Evolutionary conservation across 2,329 filamentous ascomycete genomes (phyloP), one percentile per base, ranked within the genome.

Genomic region (Neonectria ditissima): DNA sequence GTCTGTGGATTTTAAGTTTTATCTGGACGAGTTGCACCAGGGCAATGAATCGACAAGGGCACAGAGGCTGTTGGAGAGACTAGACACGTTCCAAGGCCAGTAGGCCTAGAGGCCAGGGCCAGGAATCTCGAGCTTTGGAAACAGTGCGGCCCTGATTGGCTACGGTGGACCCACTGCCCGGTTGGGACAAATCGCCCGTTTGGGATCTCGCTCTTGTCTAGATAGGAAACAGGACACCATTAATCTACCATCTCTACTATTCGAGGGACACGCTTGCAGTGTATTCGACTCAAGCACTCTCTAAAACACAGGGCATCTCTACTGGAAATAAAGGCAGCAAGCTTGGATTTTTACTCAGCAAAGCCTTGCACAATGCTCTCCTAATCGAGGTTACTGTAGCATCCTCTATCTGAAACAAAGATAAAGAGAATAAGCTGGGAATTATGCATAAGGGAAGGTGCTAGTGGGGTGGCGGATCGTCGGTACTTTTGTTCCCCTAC

Each of bases 1-100:
- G 7, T 75, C 71, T 4, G 59, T 50, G 5, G 67, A 75, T 11
- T 77, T 78, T 55, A 75, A 74, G 62, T 22, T 65, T 8, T 77
- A 76, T 45, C 53, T 67, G 3, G 22, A 59, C 11, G 20, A 47
- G 20, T 10, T 65, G 13, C 65, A 67, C 32, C 30, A 30, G 11
- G 63, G 54, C 13, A 41, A 67, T 34, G 63, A 65, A 22, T 28
- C 48, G 2, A 57, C 56, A 24, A 50, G 63, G n/a, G 62, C 65
- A 7, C 41, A 30, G 20, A 26, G 28, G 3, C 18, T 18, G 16
- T 18, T 9, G 1, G 43, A 56, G 24, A 47, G 54, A n/a, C 6
- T 47, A 2, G 54, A 56, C 43, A 26, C 43, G 14, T 45, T 45
- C 26, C 20, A n/a, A n/a, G n/a, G n/a, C n/a, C n/a, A n/a, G n/a